Percentiles rank a stretch among this genome's conserved stretches.
Conservation (phyloP, 2,329 filamentous ascomycete genomes). For the Alternaria longipes region DNA sequence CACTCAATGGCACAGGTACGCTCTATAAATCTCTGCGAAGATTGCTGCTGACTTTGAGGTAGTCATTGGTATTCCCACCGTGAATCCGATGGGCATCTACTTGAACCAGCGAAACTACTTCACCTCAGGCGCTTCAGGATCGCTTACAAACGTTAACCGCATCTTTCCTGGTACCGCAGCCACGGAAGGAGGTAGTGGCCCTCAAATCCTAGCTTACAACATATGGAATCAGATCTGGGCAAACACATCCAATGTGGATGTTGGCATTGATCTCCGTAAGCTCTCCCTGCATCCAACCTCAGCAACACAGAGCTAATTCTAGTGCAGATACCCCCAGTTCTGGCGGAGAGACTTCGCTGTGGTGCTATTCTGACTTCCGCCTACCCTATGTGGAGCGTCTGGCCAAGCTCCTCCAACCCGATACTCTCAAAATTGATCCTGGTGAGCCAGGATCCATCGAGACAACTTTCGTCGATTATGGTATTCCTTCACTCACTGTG, state of each 20-base stretch:
- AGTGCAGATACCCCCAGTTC: constrained; percentile 47
- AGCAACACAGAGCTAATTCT: not conserved
- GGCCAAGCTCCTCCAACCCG: constrained; percentile 51
- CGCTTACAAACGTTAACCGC: constrained; percentile 49
- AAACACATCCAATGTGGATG: constrained; percentile 51
- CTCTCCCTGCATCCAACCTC: not conserved
- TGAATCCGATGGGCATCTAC: constrained; percentile 53
- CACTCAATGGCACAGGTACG: constrained; percentile 50
- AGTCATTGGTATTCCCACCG: constrained; percentile 52
- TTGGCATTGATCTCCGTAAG: constrained; percentile 50
- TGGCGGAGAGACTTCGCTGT: constrained; percentile 49
- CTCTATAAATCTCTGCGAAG: not conserved
- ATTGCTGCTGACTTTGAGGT: constrained; percentile 14
- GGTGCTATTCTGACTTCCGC: constrained; percentile 53
- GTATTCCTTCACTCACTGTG: constrained; percentile 51
- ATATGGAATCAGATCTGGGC: constrained; percentile 54
- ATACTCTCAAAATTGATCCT: constrained; percentile 52
- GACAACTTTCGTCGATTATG: constrained; percentile 49
- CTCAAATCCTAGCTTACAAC: constrained; percentile 44
- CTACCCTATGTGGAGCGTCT: constrained; percentile 51
- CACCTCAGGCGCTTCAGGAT: constrained; percentile 40
- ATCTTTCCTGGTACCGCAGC: constrained; percentile 44
- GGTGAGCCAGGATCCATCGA: constrained; percentile 53
- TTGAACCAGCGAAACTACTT: constrained; percentile 53
- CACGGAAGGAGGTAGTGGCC: constrained; percentile 36